Base-by-base conservation (phyloP, 805 yeast species). In the Wickerhamomyces subpelliculosus region DNA sequence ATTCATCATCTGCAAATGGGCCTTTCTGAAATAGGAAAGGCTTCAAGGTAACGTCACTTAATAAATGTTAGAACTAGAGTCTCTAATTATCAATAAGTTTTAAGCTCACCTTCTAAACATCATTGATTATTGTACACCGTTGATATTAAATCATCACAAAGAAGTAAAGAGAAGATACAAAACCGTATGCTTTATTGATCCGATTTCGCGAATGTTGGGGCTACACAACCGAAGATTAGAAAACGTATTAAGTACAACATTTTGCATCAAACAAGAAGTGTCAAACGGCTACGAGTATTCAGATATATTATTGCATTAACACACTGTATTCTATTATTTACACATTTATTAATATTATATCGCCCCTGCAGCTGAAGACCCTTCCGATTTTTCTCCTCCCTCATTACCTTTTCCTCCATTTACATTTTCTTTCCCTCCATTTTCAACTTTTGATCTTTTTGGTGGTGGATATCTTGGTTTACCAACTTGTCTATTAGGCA, bases 1-100 rank as follows among this genome's bases (percentile, higher is more conserved):
- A 63, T 18, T 52, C 65, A 18, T 61, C 65, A 17, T 55, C 63
- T 5, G 59, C 50, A 35, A 58, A 65, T 17, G 59, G 64, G 2
- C 69, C 67, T 16, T 46, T 41, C 1, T 55, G 46, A 22, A 44
- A 35, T 13, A 61, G 42, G 23, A 51, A 44, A 10, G 53, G 54
- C 33, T 35, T 36, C 16, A 52, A 43, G 2, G 52, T 37, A 4
- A 35, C 28, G 20, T 45, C 51, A 6, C 57, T 52, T 20, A 3
- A 4, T 16, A 5, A n/a, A 7, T 18, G 36, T 38, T 21, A 35
- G 39, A 29, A 27, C 13, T 24, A 4, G 18, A n/a, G 5, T 14
- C 27, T n/a, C 8, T 11, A 8, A 8, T 5, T 8, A 16, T n/a
- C 29, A 27, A 27, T 14, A 25, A 8, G 27, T 8, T 13, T n/a